A percentile compares a stretch with the other conserved stretches of the same genome.
phyloP scores from a whole-genome alignment of 441 rosid species.

The Lepidium campestre region DNA sequence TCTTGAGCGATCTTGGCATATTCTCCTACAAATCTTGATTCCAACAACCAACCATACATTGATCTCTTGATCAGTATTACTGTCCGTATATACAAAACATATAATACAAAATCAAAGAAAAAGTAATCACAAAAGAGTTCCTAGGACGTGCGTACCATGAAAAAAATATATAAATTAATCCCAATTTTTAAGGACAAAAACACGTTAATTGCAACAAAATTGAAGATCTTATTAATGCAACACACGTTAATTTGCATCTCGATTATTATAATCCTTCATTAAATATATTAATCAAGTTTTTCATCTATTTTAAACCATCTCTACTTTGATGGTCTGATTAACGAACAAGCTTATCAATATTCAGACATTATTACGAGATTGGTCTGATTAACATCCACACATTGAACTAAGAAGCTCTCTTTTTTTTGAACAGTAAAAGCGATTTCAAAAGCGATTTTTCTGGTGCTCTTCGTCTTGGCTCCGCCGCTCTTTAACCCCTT shows the following conservation, averaged over 20 bases:
- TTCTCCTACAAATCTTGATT: not conserved
- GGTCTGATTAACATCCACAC: too few species aligned
- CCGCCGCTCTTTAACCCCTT: too few species aligned
- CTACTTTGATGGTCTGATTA: too few species aligned
- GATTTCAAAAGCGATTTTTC: too few species aligned
- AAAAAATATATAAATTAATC: not conserved
- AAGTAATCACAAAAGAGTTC: not conserved
- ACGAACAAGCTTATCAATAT: too few species aligned
- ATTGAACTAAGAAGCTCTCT: too few species aligned
- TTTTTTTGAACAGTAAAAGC: too few species aligned
- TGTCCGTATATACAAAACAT: not conserved
- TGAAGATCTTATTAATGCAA: not conserved
- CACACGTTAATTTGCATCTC: not conserved
- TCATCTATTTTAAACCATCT: too few species aligned
- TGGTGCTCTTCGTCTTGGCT: too few species aligned
- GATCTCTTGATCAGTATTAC: not conserved
- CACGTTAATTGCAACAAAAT: not conserved
- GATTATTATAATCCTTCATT: not conserved
- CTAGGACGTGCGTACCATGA: slow-evolving; percentile 23
- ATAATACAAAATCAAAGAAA: not conserved
- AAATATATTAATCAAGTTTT: not conserved
- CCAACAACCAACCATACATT: not conserved
- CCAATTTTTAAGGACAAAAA: not conserved
- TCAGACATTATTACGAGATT: too few species aligned
- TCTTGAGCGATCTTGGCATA: slow-evolving; percentile 30